Conservation (phyloP, 2,329 filamentous ascomycete species). For the Aureobasidium sp. region DNA sequence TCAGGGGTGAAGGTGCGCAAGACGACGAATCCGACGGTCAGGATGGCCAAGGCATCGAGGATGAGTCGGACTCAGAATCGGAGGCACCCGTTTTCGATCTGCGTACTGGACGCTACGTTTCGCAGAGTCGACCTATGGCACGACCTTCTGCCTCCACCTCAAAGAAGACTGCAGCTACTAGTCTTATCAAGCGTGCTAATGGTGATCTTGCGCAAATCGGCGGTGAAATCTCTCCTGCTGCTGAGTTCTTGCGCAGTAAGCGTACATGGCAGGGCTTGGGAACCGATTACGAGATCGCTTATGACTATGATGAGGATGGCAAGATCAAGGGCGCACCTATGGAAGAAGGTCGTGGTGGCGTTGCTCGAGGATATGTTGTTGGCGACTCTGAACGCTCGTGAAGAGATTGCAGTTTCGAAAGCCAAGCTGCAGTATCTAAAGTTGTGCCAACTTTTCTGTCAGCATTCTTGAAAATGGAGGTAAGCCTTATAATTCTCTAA, state of each 20-base stretch:
- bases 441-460: too few relatives aligned
- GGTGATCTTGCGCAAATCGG: slow-evolving; percentile 75
- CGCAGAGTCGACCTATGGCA: slow-evolving; percentile 67
- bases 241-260: slow-evolving; percentile 74
- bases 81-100: slow-evolving; percentile 85
- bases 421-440: too few relatives aligned
- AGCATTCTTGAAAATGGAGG: slow-evolving; percentile 50
- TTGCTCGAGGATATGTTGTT: slow-evolving; percentile 82
- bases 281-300: slow-evolving; percentile 65
- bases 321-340: slow-evolving; percentile 54
- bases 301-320: slow-evolving; percentile 50
- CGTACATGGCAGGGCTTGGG: slow-evolving; percentile 89
- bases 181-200: slow-evolving; percentile 57
- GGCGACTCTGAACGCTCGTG: slow-evolving; percentile 41
- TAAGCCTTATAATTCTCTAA: slow-evolving; percentile 46
- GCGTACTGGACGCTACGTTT: slow-evolving; percentile 76
- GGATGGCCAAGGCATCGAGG: slow-evolving; percentile 47
- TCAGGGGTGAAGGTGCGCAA: slow-evolving; percentile 21
- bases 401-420: too few relatives aligned
- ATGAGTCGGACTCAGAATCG: slow-evolving; percentile 63
- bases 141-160: slow-evolving; percentile 16
- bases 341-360: slow-evolving; percentile 78
- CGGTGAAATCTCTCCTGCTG: slow-evolving; percentile 81
- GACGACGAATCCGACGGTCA: slow-evolving; percentile 32
- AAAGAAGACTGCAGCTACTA: slow-evolving; percentile 6